Evolutionary conservation across 2,329 filamentous ascomycete species (phyloP), one percentile per base, ranked within the genome.

Genomic region (Beauveria caledonica): DNA sequence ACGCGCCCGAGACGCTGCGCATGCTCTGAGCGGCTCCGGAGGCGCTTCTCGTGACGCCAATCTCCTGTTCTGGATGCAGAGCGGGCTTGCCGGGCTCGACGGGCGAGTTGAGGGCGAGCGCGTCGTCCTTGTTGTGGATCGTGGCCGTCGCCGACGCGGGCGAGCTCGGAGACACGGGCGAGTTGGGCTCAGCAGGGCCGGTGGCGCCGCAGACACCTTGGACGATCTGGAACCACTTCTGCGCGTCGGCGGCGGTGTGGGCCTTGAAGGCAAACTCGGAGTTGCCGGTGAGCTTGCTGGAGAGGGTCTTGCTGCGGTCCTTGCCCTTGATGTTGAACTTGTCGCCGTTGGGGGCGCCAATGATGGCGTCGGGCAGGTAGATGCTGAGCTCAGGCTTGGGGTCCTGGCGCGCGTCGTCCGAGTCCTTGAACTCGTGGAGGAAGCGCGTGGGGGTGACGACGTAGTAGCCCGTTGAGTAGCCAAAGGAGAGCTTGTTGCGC

Each of bases 271-370:
- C 77, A 42, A 95, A 80, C 74, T 97, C 93, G 45, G 90, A 86
- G 27, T 77, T 84, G 65, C 92, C 90, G 52, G 88, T 84, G 65
- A 97, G 83, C 70, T 91, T 93, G 77, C 87, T 88, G 68, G 87
- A 86, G 64, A 97, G 76, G 64, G 88, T 89, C 71, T 89, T 89
- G 68, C 87, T 88, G 60, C 87, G 85, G 71, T 99, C 92, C 75
- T 97, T 97, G 73, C 94, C 94, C 78, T 96, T 96, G 73, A 99
- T 81, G 69, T 86, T 90, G 81, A 99, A 97, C 75, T 96, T 97
- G 62, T 87, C 83, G 58, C 89, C 92, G 65, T 80, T 86, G 13
- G 83, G 82, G 0, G 76, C 69, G 61, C 92, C 90, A 61, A 97
- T 83, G 50, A 87, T 75, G 67, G 93, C 95, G 67, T 99, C 94